Base-by-base conservation (phyloP, 495 filamentous ascomycete genomes). In the Entonaema liquescens region DNA sequence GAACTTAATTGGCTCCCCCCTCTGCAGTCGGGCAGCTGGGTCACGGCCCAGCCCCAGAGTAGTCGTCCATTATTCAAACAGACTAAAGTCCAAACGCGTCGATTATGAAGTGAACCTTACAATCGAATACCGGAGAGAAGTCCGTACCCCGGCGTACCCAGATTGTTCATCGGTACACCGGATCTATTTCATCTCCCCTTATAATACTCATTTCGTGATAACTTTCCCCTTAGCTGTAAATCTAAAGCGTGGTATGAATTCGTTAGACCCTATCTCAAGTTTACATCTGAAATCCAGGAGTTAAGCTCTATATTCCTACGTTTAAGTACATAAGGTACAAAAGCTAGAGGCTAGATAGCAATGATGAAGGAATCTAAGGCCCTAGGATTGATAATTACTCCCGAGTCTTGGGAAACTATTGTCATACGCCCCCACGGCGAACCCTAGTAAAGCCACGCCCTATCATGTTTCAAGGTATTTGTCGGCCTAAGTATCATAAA, bases 1-100 rank as follows among this genome's bases (percentile, higher is more conserved):
- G n/a, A 40, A 56, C 33, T 35, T 62, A 65, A 68, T 72, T 65
- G 60, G 64, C 25, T 23, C 17, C 15, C 59, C 23, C 53, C 2
- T 21, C 31, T 40, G 40, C 6, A 29, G 40, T 38, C 36, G 47
- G 36, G 23, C 42, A 62, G 47, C 33, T 44, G 4, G 57, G 35
- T 42, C 7, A 26, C 26, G 21, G 49, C 5, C 28, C 17, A 15
- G 8, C 17, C 12, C 25, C n/a, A 42, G 13, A 38, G 53, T 31
- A 7, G 31, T 23, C 2, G 35, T 38, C 11, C 31, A 5, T 33
- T 9, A 33, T 33, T 33, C 5, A 1, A 9, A 33, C 31, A 9
- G 11, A 9, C 31, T 9, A 33, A 7, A 33, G 31, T 9, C 31
- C 31, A 33, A 33, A 33, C 11, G 31, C 35, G 42, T 23, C 12